Percentiles rank a stretch among this genome's conserved stretches.
Conservation (phyloP, 129 eudicot species). For the Lonicera japonica region DNA sequence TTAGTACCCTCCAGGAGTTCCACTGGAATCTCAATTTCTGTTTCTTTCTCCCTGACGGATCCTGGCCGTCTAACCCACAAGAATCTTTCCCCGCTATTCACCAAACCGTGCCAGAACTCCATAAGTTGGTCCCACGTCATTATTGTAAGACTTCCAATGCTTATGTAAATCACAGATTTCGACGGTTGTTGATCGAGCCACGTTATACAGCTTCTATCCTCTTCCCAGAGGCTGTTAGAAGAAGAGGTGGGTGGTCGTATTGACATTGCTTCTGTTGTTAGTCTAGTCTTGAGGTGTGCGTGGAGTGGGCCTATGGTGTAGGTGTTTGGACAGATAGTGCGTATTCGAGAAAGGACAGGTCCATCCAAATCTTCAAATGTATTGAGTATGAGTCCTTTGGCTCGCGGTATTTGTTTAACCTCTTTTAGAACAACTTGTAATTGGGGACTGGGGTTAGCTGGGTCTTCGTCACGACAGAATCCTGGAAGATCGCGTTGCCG, state of each 20-base stretch:
- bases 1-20: conserved; percentile 32
- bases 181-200: conserved; percentile 48
- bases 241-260: conserved; percentile 15
- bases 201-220: conserved; percentile 38
- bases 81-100: conserved; percentile 32
- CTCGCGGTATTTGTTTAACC: conserved; percentile 18
- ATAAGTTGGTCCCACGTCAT: conserved; percentile 34
- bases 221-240: conserved; percentile 50
- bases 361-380: conserved; percentile 42
- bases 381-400: conserved; percentile 40
- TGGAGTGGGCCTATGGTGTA: conserved; percentile 51
- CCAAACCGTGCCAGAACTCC: conserved; percentile 59
- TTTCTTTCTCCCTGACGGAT: conserved; percentile 20
- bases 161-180: conserved; percentile 48
- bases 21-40: conserved; percentile 9
- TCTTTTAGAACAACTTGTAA: conserved; percentile 10
- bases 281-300: conserved; percentile 26
- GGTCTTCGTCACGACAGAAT: conserved; percentile 26
- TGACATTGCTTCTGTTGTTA: neutral
- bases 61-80: conserved; percentile 50
- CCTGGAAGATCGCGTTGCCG: conserved; percentile 48
- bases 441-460: conserved; percentile 9
- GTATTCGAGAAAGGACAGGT: conserved; percentile 28
- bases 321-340: conserved; percentile 25
- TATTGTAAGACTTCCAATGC: conserved; percentile 39